Evolutionary conservation across 768 basidiomycete genomes (phyloP), one percentile per base, ranked within the genome.

Genomic region (Dioszegia aurantiaca): DNA sequence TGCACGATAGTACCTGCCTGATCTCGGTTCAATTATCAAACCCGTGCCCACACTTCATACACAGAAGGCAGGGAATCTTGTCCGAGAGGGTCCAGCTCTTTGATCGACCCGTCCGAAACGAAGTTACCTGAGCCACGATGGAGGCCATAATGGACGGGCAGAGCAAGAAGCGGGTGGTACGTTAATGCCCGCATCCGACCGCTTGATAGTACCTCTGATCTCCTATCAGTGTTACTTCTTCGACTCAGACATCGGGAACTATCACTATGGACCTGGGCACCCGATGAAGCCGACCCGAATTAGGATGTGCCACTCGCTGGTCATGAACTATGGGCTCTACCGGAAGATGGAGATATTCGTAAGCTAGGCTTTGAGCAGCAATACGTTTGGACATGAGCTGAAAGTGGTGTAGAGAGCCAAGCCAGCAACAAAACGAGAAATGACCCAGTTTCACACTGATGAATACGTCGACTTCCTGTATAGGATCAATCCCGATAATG

Each of bases 331-430:
- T 77, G 92, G 93, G 19, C 79, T 99, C 17, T 99, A 99, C 81
- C 97, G 97, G 79, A 92, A 92, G 79, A 99, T 99, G 95, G 95
- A 99, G 78, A 99, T 99, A 65, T 99, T 97, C 69, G 95, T 97
- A 72, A 68, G 95, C 82, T 23, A 17, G 12, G 14, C 4, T 21
- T 16, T 12, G 24, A 17, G 30, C 6, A 17, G 17, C 1, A 6
- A 2, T 12, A 10, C 26, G 16, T 43, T 14, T 4, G n/a, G 16
- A 37, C n/a, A n/a, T n/a, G n/a, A 49, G 56, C 56, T 62, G 36
- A 62, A 17, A 3, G 11, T 42, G 10, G n/a, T 37, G 40, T 33
- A 99, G 95, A 85, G 95, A 60, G 95, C 95, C 3, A 99, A 99
- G 82, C 95, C 95, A 5, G 95, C 95, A 8, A 99, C 95, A 2